Evolutionary conservation across 306 rosid genomes (phyloP).

Genomic region (Dryas alaskensis): DNA sequence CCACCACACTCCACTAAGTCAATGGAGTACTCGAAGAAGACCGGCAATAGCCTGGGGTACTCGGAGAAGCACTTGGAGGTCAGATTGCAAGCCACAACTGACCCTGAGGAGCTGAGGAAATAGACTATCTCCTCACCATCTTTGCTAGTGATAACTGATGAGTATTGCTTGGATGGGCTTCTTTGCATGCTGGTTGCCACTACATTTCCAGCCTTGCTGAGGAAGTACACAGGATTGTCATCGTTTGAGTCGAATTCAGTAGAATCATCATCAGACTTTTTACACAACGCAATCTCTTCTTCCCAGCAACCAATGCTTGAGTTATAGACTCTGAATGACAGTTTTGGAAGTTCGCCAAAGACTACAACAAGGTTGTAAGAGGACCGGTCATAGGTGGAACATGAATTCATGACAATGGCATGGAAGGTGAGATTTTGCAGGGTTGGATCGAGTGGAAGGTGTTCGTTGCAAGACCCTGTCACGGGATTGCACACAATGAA

Average conservation of each 20-base stretch:
- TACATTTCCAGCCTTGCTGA: conserved; percentile 81
- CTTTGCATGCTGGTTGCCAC: conserved; percentile 89
- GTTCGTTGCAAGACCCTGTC: conserved; percentile 53
- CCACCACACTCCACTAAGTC: conserved; percentile 79
- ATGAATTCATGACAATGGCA: conserved; percentile 72
- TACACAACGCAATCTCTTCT: conserved; percentile 44
- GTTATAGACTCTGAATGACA: conserved; percentile 51
- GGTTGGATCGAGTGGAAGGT: conserved; percentile 52
- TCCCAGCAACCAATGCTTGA: conserved; percentile 65
- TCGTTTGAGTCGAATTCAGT: conserved; percentile 47
- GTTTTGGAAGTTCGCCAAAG: conserved; percentile 67
- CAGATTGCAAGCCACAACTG: conserved; percentile 68
- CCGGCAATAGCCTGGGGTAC: conserved; percentile 80
- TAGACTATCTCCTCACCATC: conserved; percentile 56
- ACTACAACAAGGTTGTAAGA: conserved; percentile 68
- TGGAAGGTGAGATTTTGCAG: conserved; percentile 48
- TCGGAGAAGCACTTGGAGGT: conserved; percentile 52
- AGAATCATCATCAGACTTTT: conserved; percentile 41
- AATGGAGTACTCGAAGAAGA: conserved; percentile 76
- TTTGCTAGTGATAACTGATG: conserved; percentile 60
- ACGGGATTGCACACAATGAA: conserved; percentile 66
- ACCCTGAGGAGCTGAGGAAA: conserved; percentile 78
- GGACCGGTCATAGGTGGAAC: conserved; percentile 19
- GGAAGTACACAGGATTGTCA: conserved; percentile 81
- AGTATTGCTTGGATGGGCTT: conserved; percentile 89